Evolutionary conservation across 495 filamentous ascomycete genomes (phyloP).

Genomic region (Xylaria cubensis): DNA sequence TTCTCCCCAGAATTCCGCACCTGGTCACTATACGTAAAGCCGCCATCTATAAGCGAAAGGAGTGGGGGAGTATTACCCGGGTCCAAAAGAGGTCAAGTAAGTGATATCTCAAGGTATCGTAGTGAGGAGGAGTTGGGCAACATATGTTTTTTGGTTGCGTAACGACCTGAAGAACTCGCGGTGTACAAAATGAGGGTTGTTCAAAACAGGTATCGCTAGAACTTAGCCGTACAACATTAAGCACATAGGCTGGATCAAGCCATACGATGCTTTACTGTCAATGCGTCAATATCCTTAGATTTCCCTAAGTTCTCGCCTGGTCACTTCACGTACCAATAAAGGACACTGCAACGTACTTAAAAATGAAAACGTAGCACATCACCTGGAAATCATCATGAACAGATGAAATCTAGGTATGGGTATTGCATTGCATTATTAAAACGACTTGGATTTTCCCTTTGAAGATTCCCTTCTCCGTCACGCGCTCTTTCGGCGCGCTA

Average conservation of each 20-base stretch:
- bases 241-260: background rate
- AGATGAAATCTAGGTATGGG: background rate
- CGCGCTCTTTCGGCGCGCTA: background rate
- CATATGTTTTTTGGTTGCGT: background rate
- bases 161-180: background rate
- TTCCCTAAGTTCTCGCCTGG: background rate
- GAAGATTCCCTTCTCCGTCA: background rate
- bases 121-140: background rate
- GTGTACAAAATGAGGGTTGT: background rate
- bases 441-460: background rate
- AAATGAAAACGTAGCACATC: background rate
- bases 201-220: background rate
- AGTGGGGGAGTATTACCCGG: background rate
- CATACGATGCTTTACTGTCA: background rate
- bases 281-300: background rate
- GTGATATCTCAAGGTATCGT: background rate
- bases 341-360: background rate
- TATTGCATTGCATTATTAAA: constrained; percentile 5
- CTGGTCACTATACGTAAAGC: background rate
- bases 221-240: background rate
- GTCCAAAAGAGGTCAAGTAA: background rate
- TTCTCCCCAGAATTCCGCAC: background rate
- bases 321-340: background rate
- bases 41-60: background rate
- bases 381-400: background rate